Evolutionary conservation across 805 yeast species (phyloP).

Genomic region (Ogataea allantospora): DNA sequence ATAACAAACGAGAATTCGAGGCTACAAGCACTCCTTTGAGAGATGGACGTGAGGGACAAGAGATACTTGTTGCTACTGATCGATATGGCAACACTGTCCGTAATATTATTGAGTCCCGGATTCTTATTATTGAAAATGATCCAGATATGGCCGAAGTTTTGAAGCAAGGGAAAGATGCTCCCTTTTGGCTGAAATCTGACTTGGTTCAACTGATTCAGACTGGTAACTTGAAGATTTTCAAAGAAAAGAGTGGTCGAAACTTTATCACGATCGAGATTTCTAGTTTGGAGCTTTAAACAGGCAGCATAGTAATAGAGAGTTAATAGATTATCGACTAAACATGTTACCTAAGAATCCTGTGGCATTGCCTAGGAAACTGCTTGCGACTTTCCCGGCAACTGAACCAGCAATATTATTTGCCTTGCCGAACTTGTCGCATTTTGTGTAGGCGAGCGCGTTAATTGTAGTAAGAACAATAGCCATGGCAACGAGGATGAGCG

Average conservation of each 20-base stretch:
- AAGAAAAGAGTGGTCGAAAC: constrained; percentile 18
- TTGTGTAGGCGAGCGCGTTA: constrained; percentile 85
- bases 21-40: constrained; percentile 17
- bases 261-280: constrained; percentile 25
- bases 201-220: constrained; percentile 19
- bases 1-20: constrained; percentile 13
- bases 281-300: constrained; percentile 8
- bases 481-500: constrained; percentile 59
- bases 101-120: constrained; percentile 18
- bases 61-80: constrained; percentile 12
- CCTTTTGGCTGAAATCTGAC: constrained; percentile 20
- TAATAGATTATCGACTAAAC: constrained; percentile 3
- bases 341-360: constrained; percentile 26
- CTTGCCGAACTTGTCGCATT: constrained; percentile 89
- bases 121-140: constrained; percentile 25
- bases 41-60: constrained; percentile 7
- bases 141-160: constrained; percentile 17
- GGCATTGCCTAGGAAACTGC: constrained; percentile 42
- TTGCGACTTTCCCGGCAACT: constrained; percentile 53
- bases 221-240: constrained; percentile 20
- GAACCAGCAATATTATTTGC: constrained; percentile 67
- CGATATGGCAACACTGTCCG: constrained; percentile 6
- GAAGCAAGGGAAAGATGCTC: constrained; percentile 17
- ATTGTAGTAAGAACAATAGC: constrained; percentile 73
- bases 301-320: neutral